Percentiles rank a stretch among this genome's conserved stretches.
phyloP scores from a whole-genome alignment of 2,329 filamentous ascomycete species.

The Ascochyta clinopodiicola region DNA sequence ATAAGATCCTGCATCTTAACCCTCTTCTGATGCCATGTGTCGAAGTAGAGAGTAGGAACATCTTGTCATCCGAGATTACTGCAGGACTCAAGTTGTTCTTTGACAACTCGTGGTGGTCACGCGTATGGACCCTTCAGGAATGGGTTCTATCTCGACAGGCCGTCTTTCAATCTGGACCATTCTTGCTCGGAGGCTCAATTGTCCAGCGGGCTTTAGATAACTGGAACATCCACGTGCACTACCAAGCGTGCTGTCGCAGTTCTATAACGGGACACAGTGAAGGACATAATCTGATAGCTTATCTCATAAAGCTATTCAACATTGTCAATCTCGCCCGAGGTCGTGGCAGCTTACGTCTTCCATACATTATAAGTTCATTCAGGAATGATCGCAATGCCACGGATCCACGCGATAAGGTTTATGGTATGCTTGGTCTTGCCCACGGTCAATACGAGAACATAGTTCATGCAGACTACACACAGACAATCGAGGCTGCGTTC shows the following conservation, averaged over 20 bases:
- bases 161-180: neutral
- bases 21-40: neutral
- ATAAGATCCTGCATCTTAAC: neutral
- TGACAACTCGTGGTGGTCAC: neutral
- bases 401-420: neutral
- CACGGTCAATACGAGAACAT: neutral
- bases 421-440: neutral
- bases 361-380: neutral
- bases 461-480: neutral
- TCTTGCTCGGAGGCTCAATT: neutral
- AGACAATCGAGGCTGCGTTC: neutral
- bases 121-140: slow-evolving; percentile 2
- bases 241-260: too few relatives aligned
- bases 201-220: neutral
- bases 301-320: neutral
- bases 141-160: neutral
- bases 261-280: too few relatives aligned
- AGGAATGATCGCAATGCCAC: neutral
- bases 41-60: neutral
- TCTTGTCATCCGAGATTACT: neutral
- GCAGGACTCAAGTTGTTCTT: neutral
- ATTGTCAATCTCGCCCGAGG: neutral
- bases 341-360: neutral
- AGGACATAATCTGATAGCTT: too few relatives aligned
- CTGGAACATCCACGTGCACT: neutral